Evolutionary conservation across 305 asterid genomes (phyloP), one percentile per base, ranked within the genome.

Genomic region (Stenogyne calaminthoides): DNA sequence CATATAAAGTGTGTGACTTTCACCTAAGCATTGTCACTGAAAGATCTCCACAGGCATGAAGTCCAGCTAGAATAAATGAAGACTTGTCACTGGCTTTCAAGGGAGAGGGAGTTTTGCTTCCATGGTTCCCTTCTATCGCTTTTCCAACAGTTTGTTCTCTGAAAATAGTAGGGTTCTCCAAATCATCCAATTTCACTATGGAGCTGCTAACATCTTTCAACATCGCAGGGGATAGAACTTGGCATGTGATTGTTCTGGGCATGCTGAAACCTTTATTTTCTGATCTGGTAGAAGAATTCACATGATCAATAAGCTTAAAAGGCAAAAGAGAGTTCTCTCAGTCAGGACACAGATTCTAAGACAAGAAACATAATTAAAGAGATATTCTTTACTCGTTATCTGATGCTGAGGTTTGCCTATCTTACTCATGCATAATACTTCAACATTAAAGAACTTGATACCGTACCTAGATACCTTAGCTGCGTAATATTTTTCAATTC

Each of bases 11-110:
- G 25, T 40, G 55, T 59, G 81, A 63, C 29, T 70, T 78, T 71
- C 76, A 93, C 98, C 98, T 87, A 72, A 93, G 85, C 97, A 93
- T 93, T 72, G 98, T 88, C 75, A 88, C 94, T 18, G 97, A 93
- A 77, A 93, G 96, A 84, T 91, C 96, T 69, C 98, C 98, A 72
- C 98, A 93, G 51, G 98, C 92, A 85, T 91, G 97, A 76, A 93
- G 97, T 74, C 98, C 98, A 66, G 98, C 95, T 61, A 93, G 89
- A 76, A 93, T 79, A 73, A 91, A 80, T 34, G 90, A 70, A 71
- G 94, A 76, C 29, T 70, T 81, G 71, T 68, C 77, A 58, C 65
- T 55, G 37, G 74, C 64, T 67, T 61, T 67, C 29, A 76, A 69
- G 55, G 80, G 74, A 47, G 82, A 76, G 67, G 29, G 36, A 54